A percentile compares a stretch with the other conserved stretches of the same genome.
phyloP scores from a whole-genome alignment of 1,284 basidiomycete genomes.

The Singerocomus inundabilis region DNA sequence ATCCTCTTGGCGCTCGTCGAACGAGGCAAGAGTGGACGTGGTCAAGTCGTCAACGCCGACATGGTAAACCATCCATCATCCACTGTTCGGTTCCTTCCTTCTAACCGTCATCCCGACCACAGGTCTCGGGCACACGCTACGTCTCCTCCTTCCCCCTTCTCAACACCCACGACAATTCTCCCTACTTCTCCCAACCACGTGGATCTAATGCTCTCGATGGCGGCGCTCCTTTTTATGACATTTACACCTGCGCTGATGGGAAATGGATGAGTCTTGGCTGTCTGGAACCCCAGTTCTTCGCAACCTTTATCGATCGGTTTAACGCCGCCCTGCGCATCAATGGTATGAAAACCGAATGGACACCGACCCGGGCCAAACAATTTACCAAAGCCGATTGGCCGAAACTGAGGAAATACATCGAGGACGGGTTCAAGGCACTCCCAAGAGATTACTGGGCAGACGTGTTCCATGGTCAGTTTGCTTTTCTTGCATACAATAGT shows the following conservation, averaged over 20 bases:
- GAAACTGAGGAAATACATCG: constrained; percentile 55
- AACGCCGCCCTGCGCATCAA: constrained; percentile 46
- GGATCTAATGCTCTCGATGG: constrained; percentile 72
- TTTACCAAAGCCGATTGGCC: constrained; percentile 59
- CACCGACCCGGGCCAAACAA: constrained; percentile 52
- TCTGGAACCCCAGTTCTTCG: constrained; percentile 71
- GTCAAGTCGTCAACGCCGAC: constrained; percentile 76
- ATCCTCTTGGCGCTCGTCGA: constrained; percentile 77
- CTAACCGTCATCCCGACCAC: not conserved
- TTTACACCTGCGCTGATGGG: constrained; percentile 73
- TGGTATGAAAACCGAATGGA: constrained; percentile 47
- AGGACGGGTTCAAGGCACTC: constrained; percentile 58
- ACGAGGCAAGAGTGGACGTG: constrained; percentile 58
- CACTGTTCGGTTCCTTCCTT: too few relatives aligned
- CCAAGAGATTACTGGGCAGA: constrained; percentile 69
- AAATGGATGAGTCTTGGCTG: constrained; percentile 78
- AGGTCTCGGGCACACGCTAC: constrained; percentile 82
- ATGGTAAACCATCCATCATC: constrained; percentile 52
- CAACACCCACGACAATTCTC: constrained; percentile 41
- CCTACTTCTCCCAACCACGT: constrained; percentile 45
- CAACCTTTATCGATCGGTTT: constrained; percentile 58
- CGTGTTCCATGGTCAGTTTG: constrained; percentile 57
- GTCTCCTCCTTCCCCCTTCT: constrained; percentile 70
- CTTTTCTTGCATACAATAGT: not conserved
- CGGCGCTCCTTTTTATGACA: constrained; percentile 75